Evolutionary conservation across 352 stramenopile genomes (phyloP).

Genomic region (Halophytophthora polymorphica): DNA sequence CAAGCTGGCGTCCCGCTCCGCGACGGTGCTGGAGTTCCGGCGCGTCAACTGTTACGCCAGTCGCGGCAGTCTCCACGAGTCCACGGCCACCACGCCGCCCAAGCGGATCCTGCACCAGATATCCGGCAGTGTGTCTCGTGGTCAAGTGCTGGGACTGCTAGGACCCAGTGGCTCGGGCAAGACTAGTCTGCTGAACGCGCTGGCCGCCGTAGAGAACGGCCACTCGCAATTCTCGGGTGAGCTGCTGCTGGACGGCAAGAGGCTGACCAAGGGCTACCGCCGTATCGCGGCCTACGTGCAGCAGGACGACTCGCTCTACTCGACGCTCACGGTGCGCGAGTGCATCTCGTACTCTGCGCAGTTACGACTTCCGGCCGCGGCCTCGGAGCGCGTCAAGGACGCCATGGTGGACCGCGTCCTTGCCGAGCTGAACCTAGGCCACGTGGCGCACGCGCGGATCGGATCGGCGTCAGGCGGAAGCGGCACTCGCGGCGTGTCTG

Average conservation of each 20-base stretch:
- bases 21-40: slow-evolving; percentile 50
- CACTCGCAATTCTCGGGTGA: slow-evolving; percentile 46
- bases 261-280: slow-evolving; percentile 57
- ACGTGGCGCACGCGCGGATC: slow-evolving; percentile 64
- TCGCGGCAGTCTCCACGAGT: neutral
- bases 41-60: slow-evolving; percentile 51
- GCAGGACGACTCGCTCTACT: slow-evolving; percentile 82
- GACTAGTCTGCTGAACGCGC: slow-evolving; percentile 77
- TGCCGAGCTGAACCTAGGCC: slow-evolving; percentile 63
- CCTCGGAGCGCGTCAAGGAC: slow-evolving; percentile 54
- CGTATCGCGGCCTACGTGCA: slow-evolving; percentile 84
- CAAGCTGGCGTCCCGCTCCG: slow-evolving; percentile 39
- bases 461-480: slow-evolving; percentile 28
- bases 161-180: slow-evolving; percentile 81
- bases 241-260: slow-evolving; percentile 58
- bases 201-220: slow-evolving; percentile 72
- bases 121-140: slow-evolving; percentile 45
- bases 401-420: slow-evolving; percentile 72
- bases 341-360: slow-evolving; percentile 83
- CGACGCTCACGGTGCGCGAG: slow-evolving; percentile 82
- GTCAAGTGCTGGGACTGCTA: slow-evolving; percentile 66
- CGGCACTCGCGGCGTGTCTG: slow-evolving; percentile 85
- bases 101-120: slow-evolving; percentile 64
- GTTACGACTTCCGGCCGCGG: slow-evolving; percentile 49
- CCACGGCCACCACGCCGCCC: slow-evolving; percentile 1